These are phyloP conservation scores for Neurospora sp. DNA, from an alignment of 495 filamentous ascomycete genomes.

Conservation along the genomic window DNA sequence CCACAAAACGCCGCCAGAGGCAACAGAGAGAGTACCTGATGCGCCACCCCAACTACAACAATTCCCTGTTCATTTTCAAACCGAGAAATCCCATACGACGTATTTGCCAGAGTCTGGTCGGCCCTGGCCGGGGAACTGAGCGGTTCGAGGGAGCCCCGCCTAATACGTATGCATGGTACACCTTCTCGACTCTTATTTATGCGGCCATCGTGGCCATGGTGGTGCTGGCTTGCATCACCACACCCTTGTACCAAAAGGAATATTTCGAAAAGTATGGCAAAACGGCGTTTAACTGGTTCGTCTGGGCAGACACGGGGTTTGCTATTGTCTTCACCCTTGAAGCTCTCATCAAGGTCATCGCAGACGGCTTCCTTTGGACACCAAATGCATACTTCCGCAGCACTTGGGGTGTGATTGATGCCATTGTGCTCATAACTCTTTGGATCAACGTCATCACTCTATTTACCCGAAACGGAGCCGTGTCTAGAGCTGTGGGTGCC, in stretches of 20 bases:
- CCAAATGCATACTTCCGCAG: constrained; percentile 95
- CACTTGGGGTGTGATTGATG: constrained; percentile 96
- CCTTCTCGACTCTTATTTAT: constrained; percentile 90
- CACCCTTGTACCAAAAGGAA: constrained; percentile 81
- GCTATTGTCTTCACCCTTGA: constrained; percentile 81
- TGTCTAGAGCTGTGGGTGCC: constrained; percentile 84
- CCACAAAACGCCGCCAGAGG: constrained; percentile 68
- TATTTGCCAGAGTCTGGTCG: constrained; percentile 82
- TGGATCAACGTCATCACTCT: constrained; percentile 92
- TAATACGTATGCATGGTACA: constrained; percentile 80
- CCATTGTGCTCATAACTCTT: constrained; percentile 80
- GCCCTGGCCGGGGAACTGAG: constrained; percentile 77
- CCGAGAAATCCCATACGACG: constrained; percentile 67
- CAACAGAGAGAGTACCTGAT: constrained; percentile 85
- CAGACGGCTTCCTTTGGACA: constrained; percentile 94
- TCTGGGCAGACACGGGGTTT: constrained; percentile 84
- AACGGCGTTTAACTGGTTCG: constrained; percentile 68
- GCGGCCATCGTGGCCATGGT: constrained; percentile 95
- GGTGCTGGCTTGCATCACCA: constrained; percentile 85
- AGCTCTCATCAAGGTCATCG: constrained; percentile 85
- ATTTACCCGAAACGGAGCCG: constrained; percentile 61
- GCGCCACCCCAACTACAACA: constrained; percentile 86
- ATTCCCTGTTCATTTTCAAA: constrained; percentile 76
- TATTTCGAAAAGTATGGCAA: constrained; percentile 50
- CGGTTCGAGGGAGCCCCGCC: constrained; percentile 80